Conservation (phyloP, 2,329 filamentous ascomycete species). For the Nakataea oryzae region DNA sequence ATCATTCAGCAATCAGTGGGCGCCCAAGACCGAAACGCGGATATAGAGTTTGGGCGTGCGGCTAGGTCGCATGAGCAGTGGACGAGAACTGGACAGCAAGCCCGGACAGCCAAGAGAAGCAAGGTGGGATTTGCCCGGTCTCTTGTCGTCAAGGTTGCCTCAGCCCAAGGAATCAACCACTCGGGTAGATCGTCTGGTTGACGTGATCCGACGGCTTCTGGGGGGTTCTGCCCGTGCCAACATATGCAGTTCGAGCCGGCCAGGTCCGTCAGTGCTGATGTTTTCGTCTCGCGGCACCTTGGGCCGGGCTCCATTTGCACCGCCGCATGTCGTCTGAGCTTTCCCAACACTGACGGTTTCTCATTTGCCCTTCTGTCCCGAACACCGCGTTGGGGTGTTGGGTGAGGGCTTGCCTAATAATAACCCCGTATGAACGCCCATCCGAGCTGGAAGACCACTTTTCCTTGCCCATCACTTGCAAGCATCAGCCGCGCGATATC, state of each 20-base stretch:
- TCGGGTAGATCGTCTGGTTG: not conserved
- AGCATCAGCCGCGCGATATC: no score
- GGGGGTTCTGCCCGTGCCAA: not conserved
- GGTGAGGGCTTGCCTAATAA: not conserved
- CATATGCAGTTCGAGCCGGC: not conserved
- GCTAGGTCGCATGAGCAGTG: not conserved
- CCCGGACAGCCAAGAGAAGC: not conserved
- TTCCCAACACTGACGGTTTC: not conserved
- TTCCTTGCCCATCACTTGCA: not conserved
- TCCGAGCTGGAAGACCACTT: not conserved
- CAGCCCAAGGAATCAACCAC: not conserved
- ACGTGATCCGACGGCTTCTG: not conserved
- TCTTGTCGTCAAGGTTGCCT: not conserved
- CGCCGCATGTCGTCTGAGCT: not conserved
- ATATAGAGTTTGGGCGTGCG: not conserved
- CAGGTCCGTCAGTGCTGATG: not conserved
- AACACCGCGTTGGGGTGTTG: not conserved
- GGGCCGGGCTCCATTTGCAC: not conserved
- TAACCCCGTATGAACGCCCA: not conserved
- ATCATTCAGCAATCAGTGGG: not conserved
- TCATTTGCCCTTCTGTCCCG: not conserved
- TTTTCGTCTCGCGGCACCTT: not conserved
- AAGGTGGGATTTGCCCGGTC: not conserved
- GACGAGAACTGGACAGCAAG: not conserved
- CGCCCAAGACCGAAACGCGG: not conserved